Conservation (phyloP, 208 protist species). For the Acanthamoeba castellanii region DNA sequence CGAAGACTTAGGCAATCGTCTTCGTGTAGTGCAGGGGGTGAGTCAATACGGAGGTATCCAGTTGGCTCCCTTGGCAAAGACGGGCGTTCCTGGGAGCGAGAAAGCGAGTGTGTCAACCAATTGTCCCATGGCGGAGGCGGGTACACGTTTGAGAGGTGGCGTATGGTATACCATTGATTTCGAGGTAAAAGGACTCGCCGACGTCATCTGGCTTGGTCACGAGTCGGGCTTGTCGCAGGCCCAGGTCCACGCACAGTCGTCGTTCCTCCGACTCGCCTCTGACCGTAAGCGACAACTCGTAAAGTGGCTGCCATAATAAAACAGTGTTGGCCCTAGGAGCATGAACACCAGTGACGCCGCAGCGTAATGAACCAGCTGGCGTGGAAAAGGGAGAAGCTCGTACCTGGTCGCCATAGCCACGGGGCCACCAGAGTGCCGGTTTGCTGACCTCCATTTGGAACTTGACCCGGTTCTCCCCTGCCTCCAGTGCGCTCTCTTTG, state of each 20-base stretch:
- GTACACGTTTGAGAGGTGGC: not conserved
- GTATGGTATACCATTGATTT: slow-evolving; percentile 69
- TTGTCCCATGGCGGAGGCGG: not conserved
- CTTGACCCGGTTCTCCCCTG: slow-evolving; percentile 29
- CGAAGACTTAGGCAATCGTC: not conserved
- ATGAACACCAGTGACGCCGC: not conserved
- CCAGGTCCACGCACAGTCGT: slow-evolving; percentile 26
- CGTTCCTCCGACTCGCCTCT: slow-evolving; percentile 28
- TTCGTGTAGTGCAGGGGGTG: too few species aligned
- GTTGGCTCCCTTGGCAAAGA: slow-evolving; percentile 82
- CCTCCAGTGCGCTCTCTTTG: slow-evolving; percentile 9
- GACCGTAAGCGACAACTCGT: slow-evolving; percentile 11
- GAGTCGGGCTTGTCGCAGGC: not conserved
- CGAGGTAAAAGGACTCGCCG: slow-evolving; percentile 25
- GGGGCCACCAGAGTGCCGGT: slow-evolving; percentile 79
- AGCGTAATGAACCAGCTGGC: not conserved
- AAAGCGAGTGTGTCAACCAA: not conserved
- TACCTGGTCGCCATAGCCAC: slow-evolving; percentile 75
- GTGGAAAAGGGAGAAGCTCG: not conserved
- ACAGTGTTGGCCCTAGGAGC: not conserved
- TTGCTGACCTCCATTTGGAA: slow-evolving; percentile 54
- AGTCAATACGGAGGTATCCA: slow-evolving; percentile 32
- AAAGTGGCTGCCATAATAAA: not conserved
- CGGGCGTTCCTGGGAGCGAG: not conserved
- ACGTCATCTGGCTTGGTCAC: not conserved